Percentiles rank a stretch among this genome's conserved stretches.
Evolutionary conservation across 176 grass and related monocot species (phyloP).

Genomic region (Aegilops bicornis): DNA sequence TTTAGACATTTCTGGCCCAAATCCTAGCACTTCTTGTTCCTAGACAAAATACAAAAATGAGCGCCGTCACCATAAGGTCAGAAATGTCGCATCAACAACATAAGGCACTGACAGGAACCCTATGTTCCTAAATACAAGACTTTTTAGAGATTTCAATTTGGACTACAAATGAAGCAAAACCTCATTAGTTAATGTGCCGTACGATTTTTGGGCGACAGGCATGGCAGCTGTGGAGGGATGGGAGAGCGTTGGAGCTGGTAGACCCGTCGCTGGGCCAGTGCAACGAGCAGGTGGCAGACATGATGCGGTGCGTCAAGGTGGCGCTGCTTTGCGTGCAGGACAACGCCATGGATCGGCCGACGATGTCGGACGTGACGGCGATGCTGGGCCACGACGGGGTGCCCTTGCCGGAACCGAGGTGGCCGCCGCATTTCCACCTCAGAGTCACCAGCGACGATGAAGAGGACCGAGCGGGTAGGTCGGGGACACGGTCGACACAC

Average conservation of each 20-base stretch:
- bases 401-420: slow-evolving; percentile 26
- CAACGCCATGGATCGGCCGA: slow-evolving; percentile 44
- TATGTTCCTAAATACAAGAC: too few relatives aligned
- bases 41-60: too few relatives aligned
- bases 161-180: too few relatives aligned
- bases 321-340: slow-evolving; percentile 78
- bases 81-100: neutral
- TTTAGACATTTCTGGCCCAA: too few relatives aligned
- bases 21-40: neutral
- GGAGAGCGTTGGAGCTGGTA: slow-evolving; percentile 37
- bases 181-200: neutral
- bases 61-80: neutral
- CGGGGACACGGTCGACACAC: neutral
- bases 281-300: neutral
- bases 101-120: too few relatives aligned
- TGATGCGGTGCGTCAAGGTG: slow-evolving; percentile 54
- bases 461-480: neutral
- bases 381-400: slow-evolving; percentile 35
- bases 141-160: too few relatives aligned
- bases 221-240: slow-evolving; percentile 65
- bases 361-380: slow-evolving; percentile 49
- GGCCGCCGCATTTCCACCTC: slow-evolving; percentile 45
- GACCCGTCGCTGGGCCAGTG: slow-evolving; percentile 42
- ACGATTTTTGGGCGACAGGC: slow-evolving; percentile 23
- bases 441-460: slow-evolving; percentile 27